These are phyloP conservation scores for Mycena sp. DNA, from an alignment of 1,284 basidiomycete genomes.

Conservation along the genomic window DNA sequence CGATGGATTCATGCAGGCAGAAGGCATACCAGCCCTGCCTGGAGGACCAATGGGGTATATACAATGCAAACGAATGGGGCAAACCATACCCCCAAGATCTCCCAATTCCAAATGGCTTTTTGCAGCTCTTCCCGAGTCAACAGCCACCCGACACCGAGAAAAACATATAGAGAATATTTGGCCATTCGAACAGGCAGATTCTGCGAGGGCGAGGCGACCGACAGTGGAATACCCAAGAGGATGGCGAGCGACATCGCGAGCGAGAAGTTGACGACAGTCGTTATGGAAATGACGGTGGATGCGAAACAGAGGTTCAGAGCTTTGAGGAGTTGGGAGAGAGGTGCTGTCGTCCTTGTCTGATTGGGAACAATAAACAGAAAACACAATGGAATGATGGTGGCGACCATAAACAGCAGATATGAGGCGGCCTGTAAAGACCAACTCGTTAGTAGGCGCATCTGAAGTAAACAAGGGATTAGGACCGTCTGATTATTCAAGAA, in stretches of 20 bases:
- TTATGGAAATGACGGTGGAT: conserved; percentile 85
- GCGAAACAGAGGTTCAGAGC: conserved; percentile 79
- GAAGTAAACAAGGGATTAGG: conserved; percentile 27
- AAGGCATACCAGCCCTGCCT: conserved; percentile 68
- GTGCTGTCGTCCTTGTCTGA: conserved; percentile 11
- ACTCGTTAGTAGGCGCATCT: conserved; percentile 5
- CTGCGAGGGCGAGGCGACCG: conserved; percentile 51
- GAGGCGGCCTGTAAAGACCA: conserved; percentile 31
- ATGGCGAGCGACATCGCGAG: conserved; percentile 78
- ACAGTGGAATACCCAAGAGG: conserved; percentile 68
- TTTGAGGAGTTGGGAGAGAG: conserved; percentile 61
- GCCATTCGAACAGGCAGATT: conserved; percentile 39
- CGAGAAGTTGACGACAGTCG: conserved; percentile 90
- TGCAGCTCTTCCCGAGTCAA: conserved; percentile 52
- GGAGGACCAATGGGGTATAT: conserved; percentile 74
- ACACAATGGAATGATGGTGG: conserved; percentile 42
- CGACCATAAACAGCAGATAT: conserved; percentile 40
- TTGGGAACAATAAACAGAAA: conserved; percentile 33
- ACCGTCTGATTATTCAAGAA: conserved; percentile 51
- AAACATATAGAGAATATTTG: conserved; percentile 54
- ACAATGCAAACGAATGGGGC: conserved; percentile 78
- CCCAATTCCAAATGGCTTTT: conserved; percentile 73
- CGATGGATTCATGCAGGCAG: conserved; percentile 37
- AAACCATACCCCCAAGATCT: conserved; percentile 78
- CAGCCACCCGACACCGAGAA: conserved; percentile 69